phyloP scores from a whole-genome alignment of 768 basidiomycete species.

The Lactifluus echinatus region DNA sequence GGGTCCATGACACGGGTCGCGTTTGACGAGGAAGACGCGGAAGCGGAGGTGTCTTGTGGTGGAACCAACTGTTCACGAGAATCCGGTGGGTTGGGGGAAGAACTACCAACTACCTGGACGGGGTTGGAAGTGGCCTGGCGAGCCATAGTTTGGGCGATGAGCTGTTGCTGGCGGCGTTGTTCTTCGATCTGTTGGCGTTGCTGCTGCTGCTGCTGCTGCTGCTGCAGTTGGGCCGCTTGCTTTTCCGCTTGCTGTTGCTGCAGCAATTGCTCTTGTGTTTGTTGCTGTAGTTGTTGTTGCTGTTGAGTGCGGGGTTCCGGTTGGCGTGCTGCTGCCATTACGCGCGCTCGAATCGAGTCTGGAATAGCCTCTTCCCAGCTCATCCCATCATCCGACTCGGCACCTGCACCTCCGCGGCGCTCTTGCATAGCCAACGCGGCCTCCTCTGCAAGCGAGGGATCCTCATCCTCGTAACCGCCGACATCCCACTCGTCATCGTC shows the following conservation, averaged over 20 bases:
- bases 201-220: conserved; percentile 20
- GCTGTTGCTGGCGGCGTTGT: conserved; percentile 21
- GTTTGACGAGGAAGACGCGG: conserved; percentile 25
- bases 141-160: conserved; percentile 6
- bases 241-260: conserved; percentile 27
- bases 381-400: conserved; percentile 77
- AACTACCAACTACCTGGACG: conserved; percentile 18
- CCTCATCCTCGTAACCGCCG: conserved; percentile 63
- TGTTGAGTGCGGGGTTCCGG: conserved; percentile 25
- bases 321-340: conserved; percentile 28
- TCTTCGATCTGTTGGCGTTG: conserved; percentile 26
- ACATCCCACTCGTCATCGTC: conserved; percentile 57
- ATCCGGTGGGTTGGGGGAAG: conserved; percentile 34
- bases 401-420: conserved; percentile 18
- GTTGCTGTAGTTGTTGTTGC: conserved; percentile 12
- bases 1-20: conserved; percentile 46
- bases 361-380: conserved; percentile 74
- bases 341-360: conserved; percentile 37
- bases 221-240: conserved; percentile 13
- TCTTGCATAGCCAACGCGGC: conserved; percentile 41
- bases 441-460: conserved; percentile 50
- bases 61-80: conserved; percentile 42
- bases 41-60: conserved; percentile 23
- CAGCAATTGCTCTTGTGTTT: conserved; percentile 16
- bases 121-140: conserved; percentile 11